A percentile compares a stretch with the other conserved stretches of the same genome.
These are phyloP conservation scores for Trichopus zeylanicus DNA, from an alignment of 116 monocot genomes.

Conservation along the genomic window DNA sequence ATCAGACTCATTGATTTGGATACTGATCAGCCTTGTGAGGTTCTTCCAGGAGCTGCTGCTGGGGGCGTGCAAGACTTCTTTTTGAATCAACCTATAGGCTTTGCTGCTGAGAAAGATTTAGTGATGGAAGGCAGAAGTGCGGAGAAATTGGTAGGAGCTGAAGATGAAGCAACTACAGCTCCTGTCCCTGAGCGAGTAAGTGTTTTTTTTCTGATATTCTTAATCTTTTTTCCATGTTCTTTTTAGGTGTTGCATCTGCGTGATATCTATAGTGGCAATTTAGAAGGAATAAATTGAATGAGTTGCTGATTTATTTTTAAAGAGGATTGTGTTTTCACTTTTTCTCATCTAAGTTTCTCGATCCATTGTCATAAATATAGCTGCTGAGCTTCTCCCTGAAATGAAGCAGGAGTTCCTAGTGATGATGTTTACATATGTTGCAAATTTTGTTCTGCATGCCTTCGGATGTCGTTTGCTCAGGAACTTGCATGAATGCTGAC, in stretches of 20 bases:
- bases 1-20: constrained; percentile 53
- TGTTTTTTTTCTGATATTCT: neutral
- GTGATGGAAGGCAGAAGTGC: constrained; percentile 73
- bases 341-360: neutral
- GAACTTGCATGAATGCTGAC: too few relatives aligned
- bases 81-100: constrained; percentile 37
- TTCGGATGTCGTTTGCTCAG: neutral
- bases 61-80: constrained; percentile 30
- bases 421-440: neutral
- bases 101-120: constrained; percentile 39
- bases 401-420: neutral
- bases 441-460: neutral
- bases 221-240: neutral
- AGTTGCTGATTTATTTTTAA: neutral
- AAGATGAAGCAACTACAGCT: constrained; percentile 60
- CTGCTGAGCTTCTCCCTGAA: neutral
- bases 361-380: neutral
- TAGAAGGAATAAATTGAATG: neutral
- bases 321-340: neutral
- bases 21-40: constrained; percentile 48
- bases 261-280: neutral
- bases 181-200: constrained; percentile 86
- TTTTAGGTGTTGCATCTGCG: neutral
- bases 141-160: constrained; percentile 65
- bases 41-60: constrained; percentile 36